Conservation (phyloP, 768 basidiomycete species). For the Mycena polygramma region DNA sequence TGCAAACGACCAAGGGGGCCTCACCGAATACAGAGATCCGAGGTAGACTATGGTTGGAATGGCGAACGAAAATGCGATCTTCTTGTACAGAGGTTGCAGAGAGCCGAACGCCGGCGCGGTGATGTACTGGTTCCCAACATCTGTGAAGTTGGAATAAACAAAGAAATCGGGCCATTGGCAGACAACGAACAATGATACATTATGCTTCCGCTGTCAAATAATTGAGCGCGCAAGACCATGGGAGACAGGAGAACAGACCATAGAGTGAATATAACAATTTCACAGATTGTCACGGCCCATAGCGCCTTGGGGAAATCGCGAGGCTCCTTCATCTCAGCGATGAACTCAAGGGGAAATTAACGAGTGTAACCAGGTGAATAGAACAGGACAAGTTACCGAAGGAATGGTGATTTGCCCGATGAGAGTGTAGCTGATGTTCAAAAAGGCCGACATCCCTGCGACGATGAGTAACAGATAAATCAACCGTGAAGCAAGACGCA, state of each 20-base stretch:
- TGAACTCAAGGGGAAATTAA: constrained; percentile 49
- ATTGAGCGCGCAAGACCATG: neutral
- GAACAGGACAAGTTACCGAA: constrained; percentile 7
- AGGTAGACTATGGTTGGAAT: constrained; percentile 61
- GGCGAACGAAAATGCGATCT: constrained; percentile 60
- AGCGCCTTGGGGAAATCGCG: constrained; percentile 62
- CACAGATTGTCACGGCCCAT: constrained; percentile 58
- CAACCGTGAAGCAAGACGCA: constrained; percentile 39
- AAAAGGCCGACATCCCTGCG: constrained; percentile 58
- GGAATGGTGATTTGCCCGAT: constrained; percentile 61
- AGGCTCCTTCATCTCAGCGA: constrained; percentile 63
- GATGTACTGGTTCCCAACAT: constrained; percentile 56
- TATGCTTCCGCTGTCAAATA: constrained; percentile 46
- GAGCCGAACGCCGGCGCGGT: constrained; percentile 60
- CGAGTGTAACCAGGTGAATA: constrained; percentile 3
- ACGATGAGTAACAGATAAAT: constrained; percentile 29
- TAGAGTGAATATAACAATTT: constrained; percentile 56
- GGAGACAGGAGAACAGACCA: constrained; percentile 27
- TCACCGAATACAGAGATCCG: constrained; percentile 57
- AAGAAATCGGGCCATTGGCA: neutral
- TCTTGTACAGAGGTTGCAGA: constrained; percentile 52
- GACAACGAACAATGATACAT: constrained; percentile 52
- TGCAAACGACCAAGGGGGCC: constrained; percentile 35
- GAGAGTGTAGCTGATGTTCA: constrained; percentile 61
- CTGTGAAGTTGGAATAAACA: neutral